These are phyloP conservation scores for Rhynchospora tenuis DNA, from an alignment of 176 grass and related monocot species.

Conservation along the genomic window DNA sequence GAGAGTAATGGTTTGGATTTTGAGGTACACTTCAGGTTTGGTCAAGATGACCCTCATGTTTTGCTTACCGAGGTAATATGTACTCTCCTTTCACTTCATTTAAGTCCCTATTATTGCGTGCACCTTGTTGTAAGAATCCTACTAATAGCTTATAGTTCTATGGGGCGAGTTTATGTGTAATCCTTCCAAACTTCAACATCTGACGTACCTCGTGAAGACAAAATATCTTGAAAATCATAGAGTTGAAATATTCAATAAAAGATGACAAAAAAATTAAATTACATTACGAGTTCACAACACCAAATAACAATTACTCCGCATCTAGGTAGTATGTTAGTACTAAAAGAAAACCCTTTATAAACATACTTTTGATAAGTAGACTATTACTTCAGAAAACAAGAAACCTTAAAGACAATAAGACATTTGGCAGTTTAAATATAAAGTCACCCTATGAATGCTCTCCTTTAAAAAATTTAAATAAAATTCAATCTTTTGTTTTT, in stretches of 20 bases:
- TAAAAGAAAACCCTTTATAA: too few relatives aligned
- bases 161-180: neutral
- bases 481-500: too few relatives aligned
- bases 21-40: constrained; percentile 58
- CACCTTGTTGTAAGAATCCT: neutral
- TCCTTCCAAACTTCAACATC: neutral
- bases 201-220: neutral
- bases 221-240: neutral
- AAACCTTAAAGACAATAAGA: too few relatives aligned
- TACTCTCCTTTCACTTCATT: neutral
- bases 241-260: neutral
- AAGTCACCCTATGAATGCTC: too few relatives aligned
- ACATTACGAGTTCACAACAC: neutral
- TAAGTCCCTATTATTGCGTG: neutral
- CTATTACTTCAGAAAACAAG: too few relatives aligned
- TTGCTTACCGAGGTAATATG: constrained; percentile 76
- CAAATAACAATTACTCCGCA: too few relatives aligned
- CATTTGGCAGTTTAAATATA: too few relatives aligned
- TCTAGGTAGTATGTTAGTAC: too few relatives aligned
- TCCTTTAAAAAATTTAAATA: too few relatives aligned
- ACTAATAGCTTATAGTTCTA: neutral
- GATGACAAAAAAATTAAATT: neutral
- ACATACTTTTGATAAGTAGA: too few relatives aligned
- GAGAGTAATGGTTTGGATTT: constrained; percentile 43
- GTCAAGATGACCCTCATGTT: constrained; percentile 54